A percentile compares a stretch with the other conserved stretches of the same genome.
phyloP scores from a whole-genome alignment of 2,329 filamentous ascomycete genomes.

The Aspergillus sp. region DNA sequence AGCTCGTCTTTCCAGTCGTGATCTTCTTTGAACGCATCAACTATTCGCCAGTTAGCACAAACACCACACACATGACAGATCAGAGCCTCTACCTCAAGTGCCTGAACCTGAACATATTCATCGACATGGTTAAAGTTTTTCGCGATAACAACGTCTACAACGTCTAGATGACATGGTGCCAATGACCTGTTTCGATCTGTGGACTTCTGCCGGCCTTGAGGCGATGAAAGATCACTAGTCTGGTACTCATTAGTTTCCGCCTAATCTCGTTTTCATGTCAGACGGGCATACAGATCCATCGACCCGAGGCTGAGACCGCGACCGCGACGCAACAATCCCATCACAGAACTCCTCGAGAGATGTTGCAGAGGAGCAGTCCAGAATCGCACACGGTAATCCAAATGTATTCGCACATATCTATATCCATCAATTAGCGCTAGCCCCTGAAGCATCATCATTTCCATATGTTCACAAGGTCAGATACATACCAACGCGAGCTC shows the following conservation, averaged over 20 bases:
- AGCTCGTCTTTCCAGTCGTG: constrained; percentile 64
- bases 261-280: too few species aligned
- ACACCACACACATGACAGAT: not conserved
- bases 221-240: constrained; percentile 15
- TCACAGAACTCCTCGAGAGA: constrained; percentile 74
- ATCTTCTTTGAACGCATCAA: constrained; percentile 72
- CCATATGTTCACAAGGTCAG: not conserved
- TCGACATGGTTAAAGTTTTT: constrained; percentile 67
- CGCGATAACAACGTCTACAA: constrained; percentile 77
- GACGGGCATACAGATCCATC: constrained; percentile 13
- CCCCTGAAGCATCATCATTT: too few species aligned
- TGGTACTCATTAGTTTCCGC: constrained; percentile 5
- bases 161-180: constrained; percentile 40
- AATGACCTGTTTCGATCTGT: constrained; percentile 13
- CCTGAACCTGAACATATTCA: constrained; percentile 75
- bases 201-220: constrained; percentile 9
- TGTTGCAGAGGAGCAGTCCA: constrained; percentile 65
- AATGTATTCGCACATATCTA: constrained; percentile 65
- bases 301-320: constrained; percentile 1
- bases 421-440: not conserved
- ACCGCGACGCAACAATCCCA: constrained; percentile 49
- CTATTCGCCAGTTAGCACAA: constrained; percentile 38
- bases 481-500: constrained; percentile 61
- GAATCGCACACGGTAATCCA: constrained; percentile 57
- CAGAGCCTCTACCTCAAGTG: constrained; percentile 43